Percentiles rank a stretch among this genome's conserved stretches.
Evolutionary conservation across 352 stramenopile genomes (phyloP).

Genomic region (Phytophthora megakarya): DNA sequence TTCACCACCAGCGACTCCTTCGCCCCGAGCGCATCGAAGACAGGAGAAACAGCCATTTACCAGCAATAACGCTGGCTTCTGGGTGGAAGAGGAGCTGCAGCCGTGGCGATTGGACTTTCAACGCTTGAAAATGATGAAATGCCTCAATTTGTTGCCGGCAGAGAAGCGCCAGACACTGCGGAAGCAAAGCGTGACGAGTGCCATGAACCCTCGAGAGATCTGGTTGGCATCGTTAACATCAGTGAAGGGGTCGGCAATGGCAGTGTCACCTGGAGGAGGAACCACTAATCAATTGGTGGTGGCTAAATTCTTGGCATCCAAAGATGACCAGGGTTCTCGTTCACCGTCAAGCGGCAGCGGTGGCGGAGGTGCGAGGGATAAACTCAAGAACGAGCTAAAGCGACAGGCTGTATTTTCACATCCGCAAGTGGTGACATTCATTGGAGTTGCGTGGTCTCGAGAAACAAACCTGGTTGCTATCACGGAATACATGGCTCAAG

Average conservation of each 20-base stretch:
- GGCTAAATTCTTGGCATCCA: conserved; percentile 59
- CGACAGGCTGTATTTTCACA: conserved; percentile 66
- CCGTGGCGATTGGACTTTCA: conserved; percentile 69
- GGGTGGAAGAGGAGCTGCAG: conserved; percentile 73
- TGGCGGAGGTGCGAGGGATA: conserved; percentile 33
- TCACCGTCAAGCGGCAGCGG: conserved; percentile 16
- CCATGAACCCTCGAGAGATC: conserved; percentile 51
- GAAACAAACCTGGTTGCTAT: conserved; percentile 70
- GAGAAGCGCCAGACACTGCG: conserved; percentile 52
- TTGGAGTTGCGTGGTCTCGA: conserved; percentile 73
- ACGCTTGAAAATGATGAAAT: conserved; percentile 62
- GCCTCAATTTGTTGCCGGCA: conserved; percentile 48
- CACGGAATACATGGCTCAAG: conserved; percentile 75
- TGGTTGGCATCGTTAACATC: conserved; percentile 61
- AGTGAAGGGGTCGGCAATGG: conserved; percentile 4
- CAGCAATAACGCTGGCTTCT: conserved; percentile 56
- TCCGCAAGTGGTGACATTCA: conserved; percentile 67
- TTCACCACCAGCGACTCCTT: conserved; percentile 26
- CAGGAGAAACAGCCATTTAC: conserved; percentile 29
- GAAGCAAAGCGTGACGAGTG: conserved; percentile 36
- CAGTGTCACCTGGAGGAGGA: conserved; percentile 30
- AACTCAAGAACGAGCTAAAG: conserved; percentile 69
- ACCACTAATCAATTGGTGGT: conserved; percentile 50
- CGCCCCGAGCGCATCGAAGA: conserved; percentile 16
- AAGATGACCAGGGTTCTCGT: conserved; percentile 25